Base-by-base conservation (phyloP, 495 filamentous ascomycete genomes). In the Clavariopsis aquatica region DNA sequence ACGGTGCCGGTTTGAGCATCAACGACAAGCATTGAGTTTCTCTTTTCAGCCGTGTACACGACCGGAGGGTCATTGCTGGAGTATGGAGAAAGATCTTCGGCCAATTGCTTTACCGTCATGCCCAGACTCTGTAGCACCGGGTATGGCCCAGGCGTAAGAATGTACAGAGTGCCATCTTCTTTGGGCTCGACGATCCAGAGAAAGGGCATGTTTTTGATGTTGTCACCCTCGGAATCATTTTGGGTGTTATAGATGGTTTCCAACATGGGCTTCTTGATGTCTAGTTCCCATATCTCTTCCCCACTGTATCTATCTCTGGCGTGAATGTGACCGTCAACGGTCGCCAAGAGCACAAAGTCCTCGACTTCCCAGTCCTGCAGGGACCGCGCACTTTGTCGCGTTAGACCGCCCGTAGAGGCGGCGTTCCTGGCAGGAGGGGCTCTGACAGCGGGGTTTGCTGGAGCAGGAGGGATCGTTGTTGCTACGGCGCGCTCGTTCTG, bases 291-390 rank as follows among this genome's bases (percentile, higher is more conserved):
- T 74, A 84, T 88, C 61, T 85, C 81, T 49, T 87, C 78, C 53
- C 94, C 94, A 61, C 86, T 93, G 74, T 89, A 90, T 68, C 94
- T 84, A 79, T 97, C 92, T 78, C 87, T 85, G 72, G 95, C 94
- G 81, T 96, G 89, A 75, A 98, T 85, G 65, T 89, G 89, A 80
- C 94, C 94, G 81, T 98, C 91, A 82, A 98, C 89, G 84, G 95
- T 98, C 89, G 95, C 92, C 88, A 98, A 80, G 81, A 98, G 89
- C 76, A 98, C 89, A 86, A 97, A 95, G 80, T 98, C 93, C 89
- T 98, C 93, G 78, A 96, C 92, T 85, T 96, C 91, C 93, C 92
- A 98, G 74, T 97, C 94, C 84, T 95, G 88, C 83, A 98, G 78
- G 78, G 87, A 93, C 85, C 92, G 92, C 91, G 92, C 92, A 85